These are phyloP conservation scores for Debaryomyces robertsiae DNA, from an alignment of 1,139 yeast species.

Conservation along the genomic window DNA sequence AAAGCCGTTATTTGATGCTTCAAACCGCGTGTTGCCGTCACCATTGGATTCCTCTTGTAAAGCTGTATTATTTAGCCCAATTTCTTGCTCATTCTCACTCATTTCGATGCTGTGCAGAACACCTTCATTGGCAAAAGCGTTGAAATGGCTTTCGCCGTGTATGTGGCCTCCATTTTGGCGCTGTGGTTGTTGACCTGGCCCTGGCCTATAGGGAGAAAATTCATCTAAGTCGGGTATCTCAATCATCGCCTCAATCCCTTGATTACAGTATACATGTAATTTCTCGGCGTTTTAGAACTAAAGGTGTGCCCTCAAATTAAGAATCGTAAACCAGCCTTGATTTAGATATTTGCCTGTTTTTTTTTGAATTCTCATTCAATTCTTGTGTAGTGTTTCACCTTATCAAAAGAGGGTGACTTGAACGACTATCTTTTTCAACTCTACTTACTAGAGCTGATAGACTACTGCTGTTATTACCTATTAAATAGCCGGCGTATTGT, in stretches of 20 bases:
- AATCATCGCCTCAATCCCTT: constrained; percentile 29
- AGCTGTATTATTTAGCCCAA: too few species aligned
- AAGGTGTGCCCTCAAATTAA: constrained; percentile 4
- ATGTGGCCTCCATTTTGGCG: constrained; percentile 15
- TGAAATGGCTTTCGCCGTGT: too few species aligned
- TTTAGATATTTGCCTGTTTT: too few species aligned
- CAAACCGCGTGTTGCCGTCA: too few species aligned
- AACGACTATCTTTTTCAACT: not conserved
- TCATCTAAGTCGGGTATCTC: constrained; percentile 46
- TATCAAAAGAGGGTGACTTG: not conserved
- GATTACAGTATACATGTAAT: not conserved
- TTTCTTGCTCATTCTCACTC: too few species aligned
- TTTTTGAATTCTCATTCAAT: constrained; percentile 1
- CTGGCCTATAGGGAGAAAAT: constrained; percentile 16
- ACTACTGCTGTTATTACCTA: too few species aligned
- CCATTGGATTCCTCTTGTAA: too few species aligned
- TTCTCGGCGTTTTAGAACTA: too few species aligned
- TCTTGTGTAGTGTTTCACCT: not conserved
- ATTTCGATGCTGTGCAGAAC: too few species aligned
- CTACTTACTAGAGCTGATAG: not conserved
- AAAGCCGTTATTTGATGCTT: too few species aligned
- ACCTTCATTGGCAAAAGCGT: too few species aligned
- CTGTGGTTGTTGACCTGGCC: constrained; percentile 8
- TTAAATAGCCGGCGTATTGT: too few species aligned
- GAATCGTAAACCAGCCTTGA: constrained; percentile 3